These are phyloP conservation scores for Fragilaria crotonensis DNA, from an alignment of 108 stramenopile species.

Conservation along the genomic window DNA sequence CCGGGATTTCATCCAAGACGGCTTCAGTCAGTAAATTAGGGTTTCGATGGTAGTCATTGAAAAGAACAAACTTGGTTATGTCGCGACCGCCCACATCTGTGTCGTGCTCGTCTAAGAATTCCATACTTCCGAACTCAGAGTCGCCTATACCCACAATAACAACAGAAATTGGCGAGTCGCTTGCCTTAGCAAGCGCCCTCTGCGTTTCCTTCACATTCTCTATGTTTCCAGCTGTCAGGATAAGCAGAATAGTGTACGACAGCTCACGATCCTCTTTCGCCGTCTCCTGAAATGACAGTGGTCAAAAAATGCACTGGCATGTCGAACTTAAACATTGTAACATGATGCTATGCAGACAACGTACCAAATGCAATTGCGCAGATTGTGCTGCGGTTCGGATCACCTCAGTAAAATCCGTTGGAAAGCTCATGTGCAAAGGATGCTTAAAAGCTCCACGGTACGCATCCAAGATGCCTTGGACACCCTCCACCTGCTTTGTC, in stretches of 20 bases:
- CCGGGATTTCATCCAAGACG: constrained; percentile 77
- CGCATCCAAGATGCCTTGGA: constrained; percentile 84
- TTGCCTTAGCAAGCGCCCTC: constrained; percentile 45
- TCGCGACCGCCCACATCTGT: constrained; percentile 27
- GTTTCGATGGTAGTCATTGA: constrained; percentile 43
- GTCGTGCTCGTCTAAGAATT: constrained; percentile 73
- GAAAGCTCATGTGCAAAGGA: constrained; percentile 77
- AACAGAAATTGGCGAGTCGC: constrained; percentile 69
- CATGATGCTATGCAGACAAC: constrained; percentile 3
- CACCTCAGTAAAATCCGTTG: constrained; percentile 83
- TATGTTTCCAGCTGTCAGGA: constrained; percentile 88
- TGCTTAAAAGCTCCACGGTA: constrained; percentile 69
- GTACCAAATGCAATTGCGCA: constrained; percentile 51
- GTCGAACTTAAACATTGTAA: constrained; percentile 15
- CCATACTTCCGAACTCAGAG: constrained; percentile 72
- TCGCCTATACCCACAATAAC: constrained; percentile 88
- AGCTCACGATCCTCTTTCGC: constrained; percentile 40
- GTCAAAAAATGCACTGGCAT: constrained; percentile 6
- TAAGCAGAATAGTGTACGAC: constrained; percentile 85
- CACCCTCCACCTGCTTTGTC: constrained; percentile 59
- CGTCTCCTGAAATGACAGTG: constrained; percentile 17
- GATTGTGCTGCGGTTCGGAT: constrained; percentile 69
- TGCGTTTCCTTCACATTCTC: constrained; percentile 82
- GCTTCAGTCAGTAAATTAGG: constrained; percentile 64
- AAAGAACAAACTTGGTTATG: constrained; percentile 51